Evolutionary conservation across 768 basidiomycete species (phyloP), one percentile per base, ranked within the genome.

Genomic region (Phlegmacium glaucopus): DNA sequence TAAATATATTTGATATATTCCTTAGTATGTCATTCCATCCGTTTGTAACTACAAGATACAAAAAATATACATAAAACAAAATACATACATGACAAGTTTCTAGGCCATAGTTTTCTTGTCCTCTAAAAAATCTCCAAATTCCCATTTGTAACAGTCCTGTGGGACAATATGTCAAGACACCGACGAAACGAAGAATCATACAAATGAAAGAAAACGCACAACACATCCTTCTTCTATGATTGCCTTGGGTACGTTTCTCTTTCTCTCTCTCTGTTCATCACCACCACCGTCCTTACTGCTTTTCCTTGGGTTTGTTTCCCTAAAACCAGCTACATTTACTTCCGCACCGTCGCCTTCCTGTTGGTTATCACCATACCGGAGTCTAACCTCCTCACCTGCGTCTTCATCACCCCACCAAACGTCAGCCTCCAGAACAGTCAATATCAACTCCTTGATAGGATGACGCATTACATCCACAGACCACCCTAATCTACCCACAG

Each of bases 401-500:
- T 48, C 52, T 7, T 56, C 51, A 26, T 62, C 62, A 36, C 67
- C 73, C 81, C 82, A 82, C 37, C 82, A 79, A 36, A 80, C 64
- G 35, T 73, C 65, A 6, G 60, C 61, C 48, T 77, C 69, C 25
- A 88, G 70, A 37, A 87, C 65, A 48, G 79, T 76, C 15, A 78
- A 79, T 50, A 94, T 82, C 30, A 94, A 70, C 17, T 82, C 74
- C 41, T 65, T 74, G 48, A 95, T 90, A 15, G 79, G 64, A 61
- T 95, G 93, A 27, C 77, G 88, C 49, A 89, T 69, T 5, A 94
- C 68, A 63, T 92, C 87, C 11, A 91, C 89, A 9, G 66, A 66
- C 94, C 94, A 98, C 4, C 83, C 81, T 18, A 90, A 70, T 64
- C 83, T 82, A 9, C 77, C 77, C 22, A 95, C 90, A 0, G 93